Base-by-base conservation (phyloP, 768 basidiomycete species). In the Mycena epipterygia region DNA sequence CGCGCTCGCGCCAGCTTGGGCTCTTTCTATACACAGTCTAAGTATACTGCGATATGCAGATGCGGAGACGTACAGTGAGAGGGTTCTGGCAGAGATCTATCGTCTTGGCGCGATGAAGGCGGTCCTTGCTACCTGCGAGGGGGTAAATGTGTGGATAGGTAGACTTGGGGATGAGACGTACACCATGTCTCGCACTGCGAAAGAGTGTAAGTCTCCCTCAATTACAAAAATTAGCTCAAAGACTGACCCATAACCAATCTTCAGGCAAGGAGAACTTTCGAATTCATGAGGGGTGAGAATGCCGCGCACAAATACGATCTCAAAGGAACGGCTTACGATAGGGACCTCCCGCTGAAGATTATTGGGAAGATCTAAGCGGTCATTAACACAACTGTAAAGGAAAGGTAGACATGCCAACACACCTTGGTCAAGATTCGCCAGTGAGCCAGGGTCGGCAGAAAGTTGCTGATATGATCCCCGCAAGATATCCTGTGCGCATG, bases 21-120 rank as follows among this genome's bases (percentile, higher is more conserved):
- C 78, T 99, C 98, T 91, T 99, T 98, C 94, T 98, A 83, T 78
- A 63, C 27, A n/a, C 39, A 27, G 53, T 62, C 51, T 42, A 19
- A 70, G 48, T 19, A 35, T 30, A 9, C 29, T 72, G 23, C 46
- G 37, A 51, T 49, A n/a, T 12, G 5, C 7, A n/a, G 11, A 37
- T 16, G 29, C 29, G n/a, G 29, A 14, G 30, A 84, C 90, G 69
- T 61, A 96, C 96, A 53, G 97, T 98, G 58, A 98, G 85, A 7
- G 97, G 97, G 76, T 98, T 98, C 80, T 98, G 96, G 79, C 97
- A 99, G 6, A 99, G 88, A 77, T 99, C 97, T 70, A 99, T 97
- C 9, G 94, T 95, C 81, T 95, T 95, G 1, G 91, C 93, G 86
- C 90, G 87, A 75, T 94, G 82, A 0, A 96, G 81, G 44, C 95